These are phyloP conservation scores for Tetraselmis chui DNA, from an alignment of 139 green algal genomes.

Conservation along the genomic window DNA sequence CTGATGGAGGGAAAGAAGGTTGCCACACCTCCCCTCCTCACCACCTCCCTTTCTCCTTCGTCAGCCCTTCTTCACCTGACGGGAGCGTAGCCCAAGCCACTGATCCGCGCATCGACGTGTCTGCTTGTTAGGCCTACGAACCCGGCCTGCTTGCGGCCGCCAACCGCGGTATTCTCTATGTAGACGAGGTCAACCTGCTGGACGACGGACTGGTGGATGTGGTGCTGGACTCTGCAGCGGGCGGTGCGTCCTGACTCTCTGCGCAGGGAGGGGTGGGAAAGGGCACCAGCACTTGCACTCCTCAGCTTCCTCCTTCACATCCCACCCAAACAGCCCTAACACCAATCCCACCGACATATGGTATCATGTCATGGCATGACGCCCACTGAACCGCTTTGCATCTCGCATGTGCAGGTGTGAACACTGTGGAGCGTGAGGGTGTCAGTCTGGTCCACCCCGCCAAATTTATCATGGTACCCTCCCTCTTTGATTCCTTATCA, in stretches of 20 bases:
- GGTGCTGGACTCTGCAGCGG: slow-evolving; percentile 68
- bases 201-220: slow-evolving; percentile 71
- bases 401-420: slow-evolving; percentile 50
- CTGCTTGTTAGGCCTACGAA: slow-evolving; percentile 50
- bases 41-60: not conserved
- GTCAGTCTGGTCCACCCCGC: slow-evolving; percentile 84
- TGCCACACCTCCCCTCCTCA: not conserved
- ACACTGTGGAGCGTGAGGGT: slow-evolving; percentile 96
- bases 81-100: not conserved
- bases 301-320: too few relatives aligned
- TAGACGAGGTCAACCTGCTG: slow-evolving; percentile 68
- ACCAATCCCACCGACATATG: too few relatives aligned
- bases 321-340: too few relatives aligned
- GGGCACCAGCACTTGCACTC: too few relatives aligned
- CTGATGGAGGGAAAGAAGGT: slow-evolving; percentile 70
- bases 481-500: too few relatives aligned
- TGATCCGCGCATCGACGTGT: not conserved
- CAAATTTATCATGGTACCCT: slow-evolving; percentile 81
- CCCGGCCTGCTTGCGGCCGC: slow-evolving; percentile 65
- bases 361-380: too few relatives aligned
- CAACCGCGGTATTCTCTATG: slow-evolving; percentile 89
- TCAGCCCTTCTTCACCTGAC: not conserved
- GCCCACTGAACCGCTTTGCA: too few relatives aligned
- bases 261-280: not conserved
- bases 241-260: slow-evolving; percentile 6